phyloP scores from a whole-genome alignment of 305 asterid genomes.

The Fraxinus velutina region DNA sequence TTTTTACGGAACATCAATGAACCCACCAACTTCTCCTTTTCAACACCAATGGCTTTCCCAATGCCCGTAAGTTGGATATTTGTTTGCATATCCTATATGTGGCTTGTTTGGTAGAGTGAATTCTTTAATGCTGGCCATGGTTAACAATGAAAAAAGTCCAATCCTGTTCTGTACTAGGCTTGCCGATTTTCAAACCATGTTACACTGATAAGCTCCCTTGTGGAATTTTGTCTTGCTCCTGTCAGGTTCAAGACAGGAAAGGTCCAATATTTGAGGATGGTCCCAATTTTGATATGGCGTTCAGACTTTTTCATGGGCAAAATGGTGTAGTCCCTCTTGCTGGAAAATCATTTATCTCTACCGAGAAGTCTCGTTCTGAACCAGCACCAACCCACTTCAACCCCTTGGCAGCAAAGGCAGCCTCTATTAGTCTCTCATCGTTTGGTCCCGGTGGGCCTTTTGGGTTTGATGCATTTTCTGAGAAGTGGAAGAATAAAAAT shows the following conservation, averaged over 20 bases:
- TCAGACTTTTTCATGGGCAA: conserved; percentile 89
- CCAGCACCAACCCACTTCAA: conserved; percentile 59
- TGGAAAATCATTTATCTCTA: conserved; percentile 39
- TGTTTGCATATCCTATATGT: neutral
- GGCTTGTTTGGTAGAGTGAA: neutral
- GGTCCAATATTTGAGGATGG: conserved; percentile 97
- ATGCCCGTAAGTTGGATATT: conserved; percentile 49
- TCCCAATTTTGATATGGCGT: conserved; percentile 84
- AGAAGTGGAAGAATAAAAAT: conserved; percentile 66
- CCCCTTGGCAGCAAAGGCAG: conserved; percentile 91
- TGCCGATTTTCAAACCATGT: neutral
- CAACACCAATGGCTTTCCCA: conserved; percentile 51
- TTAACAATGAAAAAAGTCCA: conserved; percentile 5
- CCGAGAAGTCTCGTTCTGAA: conserved; percentile 44
- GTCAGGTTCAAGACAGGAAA: conserved; percentile 52
- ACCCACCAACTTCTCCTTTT: conserved; percentile 83
- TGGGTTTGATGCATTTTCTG: conserved; percentile 73
- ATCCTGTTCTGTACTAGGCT: neutral
- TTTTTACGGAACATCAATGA: conserved; percentile 85
- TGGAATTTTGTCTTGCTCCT: conserved; percentile 12
- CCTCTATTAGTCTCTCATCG: conserved; percentile 79
- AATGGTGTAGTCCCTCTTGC: conserved; percentile 87
- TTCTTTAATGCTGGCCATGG: neutral
- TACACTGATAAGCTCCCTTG: neutral
- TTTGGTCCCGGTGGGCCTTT: conserved; percentile 87